Percentiles rank a stretch among this genome's conserved stretches.
Conservation (phyloP, 306 rosid species). For the Vachellia collinsii region DNA sequence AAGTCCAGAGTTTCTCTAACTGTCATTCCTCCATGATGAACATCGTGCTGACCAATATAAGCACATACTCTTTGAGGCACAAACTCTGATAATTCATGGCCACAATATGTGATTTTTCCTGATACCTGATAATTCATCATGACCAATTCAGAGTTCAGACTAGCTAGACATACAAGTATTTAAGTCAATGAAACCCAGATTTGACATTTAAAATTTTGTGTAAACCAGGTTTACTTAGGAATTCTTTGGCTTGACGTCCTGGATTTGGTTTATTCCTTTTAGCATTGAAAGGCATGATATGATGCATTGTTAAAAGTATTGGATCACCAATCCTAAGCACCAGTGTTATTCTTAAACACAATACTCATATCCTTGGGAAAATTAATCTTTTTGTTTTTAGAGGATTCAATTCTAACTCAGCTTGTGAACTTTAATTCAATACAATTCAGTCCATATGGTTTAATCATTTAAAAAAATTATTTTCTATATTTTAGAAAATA, state of each 20-base stretch:
- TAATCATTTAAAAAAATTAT: too few relatives aligned
- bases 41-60: slow-evolving; percentile 86
- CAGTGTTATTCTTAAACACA: background rate
- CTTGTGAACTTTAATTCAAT: too few relatives aligned
- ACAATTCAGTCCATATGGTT: too few relatives aligned
- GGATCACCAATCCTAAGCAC: background rate
- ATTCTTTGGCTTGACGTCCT: background rate
- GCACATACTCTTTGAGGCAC: slow-evolving; percentile 88
- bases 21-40: slow-evolving; percentile 85
- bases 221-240: background rate
- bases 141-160: slow-evolving; percentile 28
- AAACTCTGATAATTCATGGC: slow-evolving; percentile 90
- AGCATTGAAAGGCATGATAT: background rate
- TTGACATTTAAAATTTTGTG: background rate
- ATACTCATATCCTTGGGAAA: too few relatives aligned
- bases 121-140: slow-evolving; percentile 51
- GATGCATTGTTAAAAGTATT: slow-evolving; percentile 1
- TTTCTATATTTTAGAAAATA: too few relatives aligned
- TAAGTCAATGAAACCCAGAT: background rate
- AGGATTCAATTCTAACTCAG: too few relatives aligned
- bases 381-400: too few relatives aligned
- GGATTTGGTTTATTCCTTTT: background rate
- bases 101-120: slow-evolving; percentile 81
- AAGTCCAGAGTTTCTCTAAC: slow-evolving; percentile 79
- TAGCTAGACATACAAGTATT: background rate